These are phyloP conservation scores for Rhododendron ferrugineum DNA, from an alignment of 148 eudicot species.

Conservation along the genomic window DNA sequence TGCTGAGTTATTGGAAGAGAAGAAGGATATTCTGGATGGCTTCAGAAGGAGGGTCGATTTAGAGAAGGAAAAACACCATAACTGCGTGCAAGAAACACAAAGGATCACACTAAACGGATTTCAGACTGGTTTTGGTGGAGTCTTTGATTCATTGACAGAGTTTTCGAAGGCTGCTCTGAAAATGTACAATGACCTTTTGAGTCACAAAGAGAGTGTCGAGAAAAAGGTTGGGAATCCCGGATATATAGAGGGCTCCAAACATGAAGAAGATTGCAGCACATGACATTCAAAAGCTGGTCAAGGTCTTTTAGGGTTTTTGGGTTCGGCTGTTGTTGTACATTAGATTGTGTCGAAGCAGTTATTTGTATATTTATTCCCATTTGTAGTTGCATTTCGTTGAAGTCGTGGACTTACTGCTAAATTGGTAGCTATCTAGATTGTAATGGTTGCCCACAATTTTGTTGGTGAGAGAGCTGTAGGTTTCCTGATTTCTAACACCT, in stretches of 20 bases:
- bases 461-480: constrained; percentile 12
- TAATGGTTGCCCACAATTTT: constrained; percentile 49
- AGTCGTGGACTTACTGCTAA: not conserved
- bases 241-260: constrained; percentile 31
- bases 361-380: constrained; percentile 40
- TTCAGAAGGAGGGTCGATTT: constrained; percentile 50
- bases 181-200: constrained; percentile 58
- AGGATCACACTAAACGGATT: constrained; percentile 74
- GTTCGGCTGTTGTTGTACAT: constrained; percentile 37
- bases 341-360: constrained; percentile 64
- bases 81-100: constrained; percentile 70
- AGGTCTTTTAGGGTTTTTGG: constrained; percentile 12
- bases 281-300: constrained; percentile 17
- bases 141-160: constrained; percentile 66
- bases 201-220: constrained; percentile 27
- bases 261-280: constrained; percentile 32
- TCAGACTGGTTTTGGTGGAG: constrained; percentile 69
- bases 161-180: constrained; percentile 65
- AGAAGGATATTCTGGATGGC: constrained; percentile 60
- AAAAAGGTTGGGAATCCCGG: constrained; percentile 31
- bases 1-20: constrained; percentile 44
- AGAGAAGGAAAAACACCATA: constrained; percentile 83
- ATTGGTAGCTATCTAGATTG: not conserved
- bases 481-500: constrained; percentile 10
- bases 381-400: constrained; percentile 9